Evolutionary conservation across 2,329 filamentous ascomycete species (phyloP).

Genomic region (Neophaeococcomyces aloes): DNA sequence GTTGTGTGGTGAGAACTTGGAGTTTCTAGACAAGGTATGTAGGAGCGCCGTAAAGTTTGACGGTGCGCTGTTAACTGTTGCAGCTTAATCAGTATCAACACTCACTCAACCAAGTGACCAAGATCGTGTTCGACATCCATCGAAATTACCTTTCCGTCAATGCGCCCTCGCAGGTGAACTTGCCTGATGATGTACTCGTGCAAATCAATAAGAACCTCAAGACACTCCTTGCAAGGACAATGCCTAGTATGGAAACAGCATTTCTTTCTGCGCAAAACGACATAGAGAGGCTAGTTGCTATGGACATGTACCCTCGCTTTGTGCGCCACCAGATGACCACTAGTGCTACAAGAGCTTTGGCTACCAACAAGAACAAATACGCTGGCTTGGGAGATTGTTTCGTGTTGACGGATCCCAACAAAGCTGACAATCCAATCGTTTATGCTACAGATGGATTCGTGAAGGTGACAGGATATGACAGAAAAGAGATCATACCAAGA

Average conservation of each 20-base stretch:
- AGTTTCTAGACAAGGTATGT: conserved; percentile 41
- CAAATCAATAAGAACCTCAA: conserved; percentile 39
- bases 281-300: conserved; percentile 36
- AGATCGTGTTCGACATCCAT: conserved; percentile 38
- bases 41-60: not conserved
- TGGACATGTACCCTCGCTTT: conserved; percentile 43
- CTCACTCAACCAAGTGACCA: conserved; percentile 37
- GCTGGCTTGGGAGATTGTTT: conserved; percentile 50
- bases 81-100: conserved; percentile 35
- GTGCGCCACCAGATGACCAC: conserved; percentile 43
- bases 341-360: conserved; percentile 37
- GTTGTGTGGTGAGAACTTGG: conserved; percentile 41
- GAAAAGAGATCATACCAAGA: conserved; percentile 39
- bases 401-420: conserved; percentile 44
- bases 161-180: conserved; percentile 30
- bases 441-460: conserved; percentile 44
- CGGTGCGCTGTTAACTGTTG: conserved; percentile 18
- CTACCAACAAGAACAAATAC: conserved; percentile 33
- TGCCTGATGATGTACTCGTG: conserved; percentile 34
- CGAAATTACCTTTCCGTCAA: conserved; percentile 32
- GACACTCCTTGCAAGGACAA: conserved; percentile 33
- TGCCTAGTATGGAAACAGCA: conserved; percentile 39
- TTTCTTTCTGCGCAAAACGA: conserved; percentile 36
- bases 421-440: conserved; percentile 41
- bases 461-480: conserved; percentile 40